Base-by-base conservation (phyloP, 768 basidiomycete species). In the Phaeotremella skinneri region DNA sequence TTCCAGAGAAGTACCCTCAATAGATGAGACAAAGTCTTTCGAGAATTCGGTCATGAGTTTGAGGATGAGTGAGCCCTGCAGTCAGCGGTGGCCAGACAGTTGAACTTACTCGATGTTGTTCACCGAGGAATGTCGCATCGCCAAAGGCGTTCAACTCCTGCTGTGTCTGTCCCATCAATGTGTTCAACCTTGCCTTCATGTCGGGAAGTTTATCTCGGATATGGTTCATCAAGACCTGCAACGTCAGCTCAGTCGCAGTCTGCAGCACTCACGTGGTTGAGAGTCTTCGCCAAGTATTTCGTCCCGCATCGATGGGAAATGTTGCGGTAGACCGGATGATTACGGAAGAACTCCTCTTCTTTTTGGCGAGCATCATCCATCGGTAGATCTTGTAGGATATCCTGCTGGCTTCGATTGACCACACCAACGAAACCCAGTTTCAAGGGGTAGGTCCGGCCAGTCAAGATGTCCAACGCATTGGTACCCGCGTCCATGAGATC, bases 401-500 rank as follows among this genome's bases (percentile, higher is more conserved):
- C 96, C 76, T 92, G 91, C 76, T 99, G 96, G 68, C 90, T 93
- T 56, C 96, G 87, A 73, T 96, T 96, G 58, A 99, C 96, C 13
- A 98, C 88, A 20, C 96, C 96, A 64, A 98, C 93, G 78, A 99
- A 99, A 45, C 96, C 96, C 11, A 99, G 83, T 77, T 97, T 98
- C 62, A 99, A 84, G 30, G 96, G 96, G 78, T 99, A 99, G 43
- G 97, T 89, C 59, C 94, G 88, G 39, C 96, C 96, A 0, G 91
- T 97, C 34, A 98, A 83, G 65, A 98, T 87, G 77, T 99, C 94
- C 32, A 93, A 80, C 21, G 96, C 96, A 76, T 99, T 97, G 32
- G 96, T 99, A 27, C 96, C 96, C 4, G 93, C 93, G 70, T 98
- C 96, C 96, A 99, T 99, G 47, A 99, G 83, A 79, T 99, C 96